These are phyloP conservation scores for Tolypocladium cylindrosporum DNA, from an alignment of 2,329 filamentous ascomycete species.

Conservation along the genomic window DNA sequence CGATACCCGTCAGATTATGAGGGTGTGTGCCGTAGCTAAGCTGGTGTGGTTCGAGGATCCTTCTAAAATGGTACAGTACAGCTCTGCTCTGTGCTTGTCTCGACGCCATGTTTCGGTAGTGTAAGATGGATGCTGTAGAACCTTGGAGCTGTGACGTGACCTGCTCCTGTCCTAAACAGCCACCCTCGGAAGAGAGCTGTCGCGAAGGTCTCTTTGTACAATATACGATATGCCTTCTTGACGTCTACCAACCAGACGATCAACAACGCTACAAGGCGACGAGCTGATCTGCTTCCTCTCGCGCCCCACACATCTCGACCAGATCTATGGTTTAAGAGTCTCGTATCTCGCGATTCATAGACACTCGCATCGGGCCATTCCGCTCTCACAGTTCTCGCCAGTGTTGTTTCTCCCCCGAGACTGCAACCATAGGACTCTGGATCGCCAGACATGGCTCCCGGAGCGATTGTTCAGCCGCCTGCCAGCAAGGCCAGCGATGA, in stretches of 20 bases:
- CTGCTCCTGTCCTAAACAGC: background rate
- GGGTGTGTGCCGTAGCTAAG: background rate
- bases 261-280: background rate
- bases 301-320: background rate
- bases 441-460: background rate
- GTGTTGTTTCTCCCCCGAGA: background rate
- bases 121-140: background rate
- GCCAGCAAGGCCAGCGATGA: background rate
- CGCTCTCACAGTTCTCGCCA: background rate
- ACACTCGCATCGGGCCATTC: no score
- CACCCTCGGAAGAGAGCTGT: background rate
- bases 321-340: no score
- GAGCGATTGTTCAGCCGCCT: background rate
- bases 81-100: background rate
- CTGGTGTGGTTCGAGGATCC: background rate
- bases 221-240: background rate
- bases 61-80: background rate
- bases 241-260: background rate
- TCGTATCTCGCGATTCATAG: no score
- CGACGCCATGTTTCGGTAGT: background rate
- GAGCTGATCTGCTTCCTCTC: background rate
- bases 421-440: background rate
- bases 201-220: background rate
- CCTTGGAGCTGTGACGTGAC: background rate
- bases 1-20: background rate